Base-by-base conservation (phyloP, 2,329 filamentous ascomycete genomes). In the Hymenoscyphus albidus region DNA sequence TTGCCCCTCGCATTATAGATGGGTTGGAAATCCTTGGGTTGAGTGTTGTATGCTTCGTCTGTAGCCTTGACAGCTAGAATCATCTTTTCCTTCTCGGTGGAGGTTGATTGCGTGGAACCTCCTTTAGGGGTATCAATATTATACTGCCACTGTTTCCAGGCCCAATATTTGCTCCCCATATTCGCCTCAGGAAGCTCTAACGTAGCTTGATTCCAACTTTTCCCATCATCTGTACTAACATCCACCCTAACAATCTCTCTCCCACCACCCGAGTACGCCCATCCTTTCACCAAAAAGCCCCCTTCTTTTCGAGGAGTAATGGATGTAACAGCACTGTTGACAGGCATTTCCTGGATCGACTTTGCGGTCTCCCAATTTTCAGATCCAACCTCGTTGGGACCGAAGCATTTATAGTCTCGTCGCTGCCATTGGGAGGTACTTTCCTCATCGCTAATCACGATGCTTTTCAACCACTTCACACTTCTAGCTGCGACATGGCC, bases 371-470 rank as follows among this genome's bases (percentile, higher is more conserved):
- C 83, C 86, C 87, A 89, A 74, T 88, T 82, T 5, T 85, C 82
- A 27, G 81, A 80, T 13, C 79, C 77, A 14, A 55, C 59, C 73
- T 87, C 81, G 71, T 88, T 88, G 3, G 87, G 87, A 0, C 87
- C 85, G 65, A 90, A 89, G 70, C 83, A 85, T 73, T 90, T 90
- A 76, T 90, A 90, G 73, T 90, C 88, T 18, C 83, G 80, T 27
- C 84, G 80, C 54, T 79, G 77, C 75, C 76, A 82, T 66, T 80
- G 78, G 2, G 76, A 77, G n/a, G 77, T 70, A 44, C 77, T 80
- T 64, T 82, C 80, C 44, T 78, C 75, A 32, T 78, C 76, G 9
- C 74, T 76, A 40, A 81, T 72, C 63, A 76, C 76, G 32, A 82
- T 77, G 44, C 75, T 75, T 42, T 75, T 73, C 4, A 82, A 68